Base-by-base conservation (phyloP, 2,329 filamentous ascomycete species). In the Trichoderma afroharzianum region DNA sequence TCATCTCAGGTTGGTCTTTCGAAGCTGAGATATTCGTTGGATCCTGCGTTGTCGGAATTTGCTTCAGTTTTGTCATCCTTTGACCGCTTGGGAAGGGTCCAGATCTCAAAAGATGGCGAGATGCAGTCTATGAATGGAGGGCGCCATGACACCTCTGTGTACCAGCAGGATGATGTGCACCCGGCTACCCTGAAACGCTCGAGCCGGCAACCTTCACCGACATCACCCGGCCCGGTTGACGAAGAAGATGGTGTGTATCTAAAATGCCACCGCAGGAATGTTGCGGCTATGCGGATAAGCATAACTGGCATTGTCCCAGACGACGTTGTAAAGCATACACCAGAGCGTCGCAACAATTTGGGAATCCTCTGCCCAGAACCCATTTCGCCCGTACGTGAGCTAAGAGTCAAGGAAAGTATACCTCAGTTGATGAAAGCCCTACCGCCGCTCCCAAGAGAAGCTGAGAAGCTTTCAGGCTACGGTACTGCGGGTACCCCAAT, bases 391-490 rank as follows among this genome's bases (percentile, higher is more conserved):
- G 80, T 79, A 39, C 80, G 81, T 32, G 80, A 83, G 73, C 79
- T 86, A 21, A 83, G 80, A 66, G 79, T 85, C 50, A 85, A 84
- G 71, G 85, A 84, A 73, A 87, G 84, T 73, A 84, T 86, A 66
- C 84, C 86, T 7, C 82, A 83, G 53, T 77, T 88, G 15, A 87
- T 87, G 85, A 88, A 88, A 75, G 82, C 83, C 26, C 74, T 88
- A 55, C 86, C 86, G 15, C 80, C 83, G 15, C 74, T 87, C 8
- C 85, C 85, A 4, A 77, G 76, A 5, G 78, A 80, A 39, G 71
- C 71, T 12, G 58, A 70, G 12, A 50, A 28, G 53, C 57, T 43
- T 12, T 67, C 58, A 28, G 70, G 68, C 11, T 69, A 59, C 3
- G 47, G 64, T 30, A 63, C 70, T 30, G 71, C 24, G 33, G 24